Evolutionary conservation across 2,329 filamentous ascomycete genomes (phyloP), one percentile per base, ranked within the genome.

Genomic region (Juglanconis sp.): DNA sequence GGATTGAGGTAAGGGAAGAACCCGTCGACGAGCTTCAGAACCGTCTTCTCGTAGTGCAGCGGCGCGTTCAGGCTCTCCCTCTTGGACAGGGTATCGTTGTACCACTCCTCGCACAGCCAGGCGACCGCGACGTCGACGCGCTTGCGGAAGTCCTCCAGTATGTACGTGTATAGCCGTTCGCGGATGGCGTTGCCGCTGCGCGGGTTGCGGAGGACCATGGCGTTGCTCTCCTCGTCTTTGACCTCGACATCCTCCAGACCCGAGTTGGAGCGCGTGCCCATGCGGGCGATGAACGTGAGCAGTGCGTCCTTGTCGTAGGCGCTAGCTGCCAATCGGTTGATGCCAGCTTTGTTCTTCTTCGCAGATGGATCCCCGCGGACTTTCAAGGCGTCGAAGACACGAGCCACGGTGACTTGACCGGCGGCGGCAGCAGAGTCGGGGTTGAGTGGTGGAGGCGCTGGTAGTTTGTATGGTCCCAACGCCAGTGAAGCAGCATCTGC

Each of bases 91-190:
- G 74, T 87, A 72, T 98, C 94, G 68, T 93, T 96, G 74, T 96
- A 98, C 94, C 95, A 99, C 75, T 99, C 95, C 73, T 99, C 95
- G 68, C 89, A 96, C 15, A 99, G 81, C 95, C 95, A 99, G 7
- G 89, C 88, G 55, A 98, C 92, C 1, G 92, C 94, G 30, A 95
- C 85, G 66, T 96, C 93, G 64, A 98, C 93, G 48, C 95, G 88
- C 64, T 84, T 87, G 57, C 94, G 87, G 76, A 96, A 99, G 71
- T 98, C 94, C 65, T 96, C 92, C 64, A 98, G 84, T 52, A 98
- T 84, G 72, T 96, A 97, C 57, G 85, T 82, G 74, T 92, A 95
- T 1, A 99, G 78, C 7, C 86, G 82, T 66, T 96, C 89, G 56
- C 95, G 86, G 65, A 98, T 92, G 5, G 82, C 82, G 68, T 90